These are phyloP conservation scores for Ophiostoma ips DNA, from an alignment of 2,329 filamentous ascomycete species.

Conservation along the genomic window DNA sequence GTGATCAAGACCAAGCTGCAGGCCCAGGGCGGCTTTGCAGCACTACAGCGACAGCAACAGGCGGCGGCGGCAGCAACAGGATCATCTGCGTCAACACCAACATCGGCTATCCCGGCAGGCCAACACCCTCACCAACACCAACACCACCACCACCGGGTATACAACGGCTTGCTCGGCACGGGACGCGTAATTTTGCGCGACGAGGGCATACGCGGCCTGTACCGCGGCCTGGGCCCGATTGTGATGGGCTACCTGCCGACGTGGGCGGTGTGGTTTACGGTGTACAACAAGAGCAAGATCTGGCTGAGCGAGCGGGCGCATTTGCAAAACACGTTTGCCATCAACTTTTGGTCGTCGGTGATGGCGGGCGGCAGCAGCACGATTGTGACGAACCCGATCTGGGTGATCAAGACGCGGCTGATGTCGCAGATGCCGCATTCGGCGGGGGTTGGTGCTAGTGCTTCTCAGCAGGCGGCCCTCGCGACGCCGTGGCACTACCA, in stretches of 20 bases:
- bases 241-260: constrained; percentile 91
- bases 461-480: constrained; percentile 38
- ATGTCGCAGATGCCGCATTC: constrained; percentile 67
- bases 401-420: constrained; percentile 96
- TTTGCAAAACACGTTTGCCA: constrained; percentile 49
- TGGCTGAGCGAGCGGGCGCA: constrained; percentile 6
- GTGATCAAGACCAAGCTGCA: constrained; percentile 99
- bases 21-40: constrained; percentile 73
- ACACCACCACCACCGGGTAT: constrained; percentile 43
- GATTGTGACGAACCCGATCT: constrained; percentile 90
- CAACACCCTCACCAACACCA: not conserved
- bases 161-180: constrained; percentile 78
- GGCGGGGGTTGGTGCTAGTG: no score
- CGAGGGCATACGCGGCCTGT: constrained; percentile 81
- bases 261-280: constrained; percentile 95
- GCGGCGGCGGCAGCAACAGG: constrained; percentile 22
- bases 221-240: constrained; percentile 86
- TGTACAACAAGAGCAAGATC: constrained; percentile 33
- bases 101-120: not conserved
- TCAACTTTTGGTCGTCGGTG: constrained; percentile 81
- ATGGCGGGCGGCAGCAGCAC: constrained; percentile 87
- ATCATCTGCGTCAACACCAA: constrained; percentile 20
- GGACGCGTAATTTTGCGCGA: constrained; percentile 73
- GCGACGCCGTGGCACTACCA: constrained; percentile 80
- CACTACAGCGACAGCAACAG: constrained; percentile 21